A percentile compares a stretch with the other conserved stretches of the same genome.
phyloP scores from a whole-genome alignment of 176 grass and related monocot species.

The Bromus sterilis region DNA sequence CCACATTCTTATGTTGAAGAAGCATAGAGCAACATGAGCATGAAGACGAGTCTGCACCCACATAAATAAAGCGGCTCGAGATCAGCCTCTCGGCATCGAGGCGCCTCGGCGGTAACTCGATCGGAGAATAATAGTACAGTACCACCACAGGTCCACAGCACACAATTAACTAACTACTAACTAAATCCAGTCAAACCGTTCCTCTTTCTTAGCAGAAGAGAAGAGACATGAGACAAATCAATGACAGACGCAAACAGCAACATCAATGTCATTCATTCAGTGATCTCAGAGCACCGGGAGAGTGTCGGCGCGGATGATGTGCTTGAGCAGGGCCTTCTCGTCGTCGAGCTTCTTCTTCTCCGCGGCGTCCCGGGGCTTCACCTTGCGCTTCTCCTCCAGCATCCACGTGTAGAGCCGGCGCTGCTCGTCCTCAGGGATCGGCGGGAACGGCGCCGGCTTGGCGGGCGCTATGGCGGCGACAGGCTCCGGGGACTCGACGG shows the following conservation, averaged over 20 bases:
- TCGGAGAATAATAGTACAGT: background rate
- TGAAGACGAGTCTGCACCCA: background rate
- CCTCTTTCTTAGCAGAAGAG: background rate
- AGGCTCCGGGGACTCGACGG: constrained; percentile 16
- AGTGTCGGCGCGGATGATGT: constrained; percentile 51
- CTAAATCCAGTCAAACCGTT: background rate
- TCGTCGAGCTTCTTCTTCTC: constrained; percentile 84
- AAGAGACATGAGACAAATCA: background rate
- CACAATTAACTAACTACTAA: background rate
- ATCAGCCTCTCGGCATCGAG: background rate
- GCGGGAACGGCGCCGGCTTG: constrained; percentile 32
- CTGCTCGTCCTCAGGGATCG: constrained; percentile 69
- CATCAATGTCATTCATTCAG: background rate
- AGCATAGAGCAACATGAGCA: background rate
- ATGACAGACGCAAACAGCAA: background rate
- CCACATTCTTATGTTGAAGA: background rate
- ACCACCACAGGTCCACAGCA: background rate
- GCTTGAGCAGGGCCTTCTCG: constrained; percentile 89
- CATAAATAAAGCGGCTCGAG: background rate
- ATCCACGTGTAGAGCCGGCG: constrained; percentile 79
- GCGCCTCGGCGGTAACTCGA: background rate
- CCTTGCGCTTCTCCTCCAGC: constrained; percentile 90
- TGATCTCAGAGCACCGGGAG: constrained; percentile 43
- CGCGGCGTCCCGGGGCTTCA: constrained; percentile 37
- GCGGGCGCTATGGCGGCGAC: background rate